Conservation (phyloP, 1,284 basidiomycete species). For the Hymenochaete sp. region DNA sequence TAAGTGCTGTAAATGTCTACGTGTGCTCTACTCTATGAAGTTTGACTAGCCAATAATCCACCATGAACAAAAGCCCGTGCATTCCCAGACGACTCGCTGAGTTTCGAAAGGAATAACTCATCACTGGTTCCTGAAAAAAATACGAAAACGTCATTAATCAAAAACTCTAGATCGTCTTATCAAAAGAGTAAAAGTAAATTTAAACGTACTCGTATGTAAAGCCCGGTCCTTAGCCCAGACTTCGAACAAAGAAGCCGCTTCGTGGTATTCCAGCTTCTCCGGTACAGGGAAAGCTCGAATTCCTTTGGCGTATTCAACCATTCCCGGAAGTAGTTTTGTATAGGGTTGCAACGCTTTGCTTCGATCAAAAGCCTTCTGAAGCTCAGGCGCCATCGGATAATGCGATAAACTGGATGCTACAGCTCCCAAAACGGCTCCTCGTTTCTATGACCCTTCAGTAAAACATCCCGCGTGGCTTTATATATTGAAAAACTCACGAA, state of each 20-base stretch:
- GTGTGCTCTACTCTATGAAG: constrained; percentile 11
- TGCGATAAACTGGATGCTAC: constrained; percentile 47
- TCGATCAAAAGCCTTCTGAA: constrained; percentile 45
- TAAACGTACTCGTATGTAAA: constrained; percentile 38
- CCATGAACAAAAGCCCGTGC: constrained; percentile 68
- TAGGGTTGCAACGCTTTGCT: constrained; percentile 39
- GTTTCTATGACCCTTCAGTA: constrained; percentile 32
- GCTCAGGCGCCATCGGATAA: constrained; percentile 48
- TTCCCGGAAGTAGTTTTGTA: constrained; percentile 35
- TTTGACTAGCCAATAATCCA: constrained; percentile 42
- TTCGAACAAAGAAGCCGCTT: constrained; percentile 63
- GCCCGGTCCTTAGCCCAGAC: constrained; percentile 55
- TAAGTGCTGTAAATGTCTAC: no score
- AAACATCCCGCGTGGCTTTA: not conserved
- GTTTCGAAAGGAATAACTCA: constrained; percentile 64
- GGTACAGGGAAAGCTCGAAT: constrained; percentile 50
- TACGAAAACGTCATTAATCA: constrained; percentile 15
- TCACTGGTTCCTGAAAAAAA: constrained; percentile 40
- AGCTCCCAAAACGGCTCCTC: constrained; percentile 60
- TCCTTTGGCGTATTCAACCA: constrained; percentile 46
- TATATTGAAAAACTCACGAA: constrained; percentile 44
- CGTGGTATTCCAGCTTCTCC: constrained; percentile 44
- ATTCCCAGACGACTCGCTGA: constrained; percentile 64
- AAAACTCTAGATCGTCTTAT: not conserved
- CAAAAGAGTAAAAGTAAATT: not conserved